Evolutionary conservation across 768 basidiomycete genomes (phyloP), one percentile per base, ranked within the genome.

Genomic region (Collybiopsis luxurians): DNA sequence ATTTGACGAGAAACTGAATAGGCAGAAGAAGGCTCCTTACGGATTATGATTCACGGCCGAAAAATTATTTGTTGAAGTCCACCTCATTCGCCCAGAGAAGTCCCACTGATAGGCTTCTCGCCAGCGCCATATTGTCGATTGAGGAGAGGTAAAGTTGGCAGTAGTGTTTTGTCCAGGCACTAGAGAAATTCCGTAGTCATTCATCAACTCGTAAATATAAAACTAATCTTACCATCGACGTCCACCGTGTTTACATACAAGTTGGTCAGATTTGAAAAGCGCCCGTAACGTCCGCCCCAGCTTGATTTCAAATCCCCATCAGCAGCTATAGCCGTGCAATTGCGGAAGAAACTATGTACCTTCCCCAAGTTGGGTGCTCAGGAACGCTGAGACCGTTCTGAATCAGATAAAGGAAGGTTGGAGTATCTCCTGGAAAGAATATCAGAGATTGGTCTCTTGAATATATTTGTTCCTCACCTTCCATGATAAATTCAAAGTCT

Each of bases 51-150:
- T 61, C 5, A 53, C 60, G 4, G 57, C 60, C 0, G 38, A n/a
- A 40, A 38, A 58, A 28, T 55, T 21, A 26, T 27, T 42, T 2
- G 57, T 56, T 6, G 51, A 38, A 23, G 57, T 54, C 60, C 60
- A 62, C 9, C 13, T 49, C 51, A 62, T 62, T 28, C 61, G 54
- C n/a, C 28, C 49, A 28, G 61, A 51, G 43, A 62, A 62, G 42
- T 62, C 59, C 39, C 54, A 55, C 43, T 62, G 61, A 40, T 53
- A 62, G 2, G 61, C 61, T 19, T 59, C 39, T 6, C 61, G 42
- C 61, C 61, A 62, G 2, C 61, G 58, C 61, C 61, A 62, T 28
- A 62, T 38, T 4, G 58, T 59, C 27, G 61, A 48, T 10, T 62
- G 59, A 13, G 45, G 13, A 21, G 54, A 56, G 21, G 45, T 59